Base-by-base conservation (phyloP, 1,284 basidiomycete species). In the Leccinum subfulvum region DNA sequence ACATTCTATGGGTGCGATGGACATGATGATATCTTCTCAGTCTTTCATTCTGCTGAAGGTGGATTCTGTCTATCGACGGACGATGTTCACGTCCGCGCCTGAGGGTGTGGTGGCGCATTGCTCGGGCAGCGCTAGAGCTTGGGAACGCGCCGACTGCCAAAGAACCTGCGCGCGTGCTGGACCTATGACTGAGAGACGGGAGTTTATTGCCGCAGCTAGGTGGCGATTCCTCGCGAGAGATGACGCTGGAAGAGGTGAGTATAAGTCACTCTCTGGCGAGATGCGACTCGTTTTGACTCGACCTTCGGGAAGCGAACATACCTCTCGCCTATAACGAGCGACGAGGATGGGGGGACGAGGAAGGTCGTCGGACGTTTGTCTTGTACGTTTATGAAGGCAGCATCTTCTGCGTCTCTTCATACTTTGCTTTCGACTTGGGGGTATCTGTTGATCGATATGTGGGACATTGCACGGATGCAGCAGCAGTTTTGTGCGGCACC, bases 81-180 rank as follows among this genome's bases (percentile, higher is more conserved):
- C 94, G 0, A 81, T 95, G 4, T 98, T 96, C 73, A 92, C 95
- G 0, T 91, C 91, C 26, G 89, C 89, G 1, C 80, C 98, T 14
- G 91, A 96, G 51, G 92, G 92, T 11, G 87, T 90, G 97, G 33
- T 92, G 90, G 87, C 85, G 88, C 39, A 81, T 98, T 14, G 97
- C 96, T 2, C 81, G 91, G 52, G 86, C 88, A 7, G 84, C 90
- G 10, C 78, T 98, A 4, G 89, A 93, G 65, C 80, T 94, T 56
- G 85, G 84, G 2, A 73, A 70, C 4, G 72, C 76, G 9, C 58
- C 64, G 1, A 69, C 73, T 0, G 56, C 61, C 9, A 66, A 64
- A 4, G 76, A 75, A 2, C 78, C 79, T n/a, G 75, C 66, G 2
- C 63, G 57, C 3, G 72, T 83, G 7, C 74, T 92, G 23, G 84